Percentiles rank a stretch among this genome's conserved stretches.
Conservation (phyloP, 257 asterid species). For the Penstemon newberryi region DNA sequence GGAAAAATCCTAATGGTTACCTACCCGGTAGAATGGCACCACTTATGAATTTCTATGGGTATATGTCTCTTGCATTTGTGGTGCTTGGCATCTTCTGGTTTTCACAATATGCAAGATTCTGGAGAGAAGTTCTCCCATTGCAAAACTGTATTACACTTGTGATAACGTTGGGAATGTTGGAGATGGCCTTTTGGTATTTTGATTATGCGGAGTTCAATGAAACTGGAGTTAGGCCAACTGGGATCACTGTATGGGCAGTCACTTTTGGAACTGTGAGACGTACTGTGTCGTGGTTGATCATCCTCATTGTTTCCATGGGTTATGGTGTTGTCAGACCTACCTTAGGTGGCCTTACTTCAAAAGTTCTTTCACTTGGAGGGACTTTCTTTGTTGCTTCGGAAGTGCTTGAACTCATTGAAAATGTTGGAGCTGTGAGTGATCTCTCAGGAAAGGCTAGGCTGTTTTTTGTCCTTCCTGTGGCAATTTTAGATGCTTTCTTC, state of each 20-base stretch:
- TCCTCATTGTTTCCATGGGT: conserved; percentile 94
- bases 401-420: conserved; percentile 84
- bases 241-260: conserved; percentile 92
- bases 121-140: conserved; percentile 88
- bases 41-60: conserved; percentile 77
- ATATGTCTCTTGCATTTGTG: conserved; percentile 86
- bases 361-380: conserved; percentile 87
- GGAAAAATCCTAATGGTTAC: conserved; percentile 95
- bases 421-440: conserved; percentile 90
- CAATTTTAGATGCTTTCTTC: conserved; percentile 93
- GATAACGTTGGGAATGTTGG: conserved; percentile 89
- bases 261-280: conserved; percentile 90
- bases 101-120: conserved; percentile 84
- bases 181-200: conserved; percentile 94
- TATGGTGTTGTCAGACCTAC: conserved; percentile 97
- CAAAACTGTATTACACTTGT: conserved; percentile 88
- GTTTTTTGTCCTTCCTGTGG: conserved; percentile 86
- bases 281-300: conserved; percentile 71
- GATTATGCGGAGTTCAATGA: conserved; percentile 90
- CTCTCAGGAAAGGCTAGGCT: conserved; percentile 89
- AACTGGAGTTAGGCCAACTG: conserved; percentile 82
- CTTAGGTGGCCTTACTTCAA: conserved; percentile 91
- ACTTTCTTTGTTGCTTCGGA: conserved; percentile 85
- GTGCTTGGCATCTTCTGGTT: conserved; percentile 91
- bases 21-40: conserved; percentile 99